phyloP scores from a whole-genome alignment of 371 early-diverging fungal species.

The Mortierella sp. region DNA sequence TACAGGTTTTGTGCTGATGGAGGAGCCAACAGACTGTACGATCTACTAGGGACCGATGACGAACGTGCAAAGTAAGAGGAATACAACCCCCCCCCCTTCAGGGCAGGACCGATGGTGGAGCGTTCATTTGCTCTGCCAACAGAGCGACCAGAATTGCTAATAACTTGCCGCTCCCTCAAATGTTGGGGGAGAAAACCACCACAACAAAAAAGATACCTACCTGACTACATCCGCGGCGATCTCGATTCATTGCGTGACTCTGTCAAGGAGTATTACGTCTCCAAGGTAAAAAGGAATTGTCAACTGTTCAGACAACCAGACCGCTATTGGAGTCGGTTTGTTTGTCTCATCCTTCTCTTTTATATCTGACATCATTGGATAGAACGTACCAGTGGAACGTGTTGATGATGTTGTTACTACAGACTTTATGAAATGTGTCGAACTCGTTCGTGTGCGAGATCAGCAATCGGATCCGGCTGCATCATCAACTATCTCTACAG shows the following conservation, averaged over 20 bases:
- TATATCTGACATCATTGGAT: background rate
- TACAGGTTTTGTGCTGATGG: conserved; percentile 88
- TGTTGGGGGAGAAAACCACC: too few species aligned
- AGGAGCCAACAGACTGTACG: conserved; percentile 88
- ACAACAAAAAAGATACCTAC: conserved; percentile 66
- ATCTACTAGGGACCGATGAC: conserved; percentile 63
- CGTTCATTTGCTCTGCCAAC: background rate
- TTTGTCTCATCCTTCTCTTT: background rate
- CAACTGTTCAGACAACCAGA: too few species aligned
- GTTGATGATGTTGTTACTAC: conserved; percentile 77
- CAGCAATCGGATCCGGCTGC: too few species aligned
- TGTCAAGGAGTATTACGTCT: conserved; percentile 73
- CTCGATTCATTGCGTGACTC: conserved; percentile 81
- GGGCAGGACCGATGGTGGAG: background rate
- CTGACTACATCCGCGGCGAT: conserved; percentile 87
- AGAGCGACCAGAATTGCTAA: too few species aligned
- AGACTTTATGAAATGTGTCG: conserved; percentile 89
- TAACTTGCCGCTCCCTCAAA: too few species aligned
- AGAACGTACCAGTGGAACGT: conserved; percentile 65
- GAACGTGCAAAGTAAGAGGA: conserved; percentile 57
- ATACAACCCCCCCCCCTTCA: too few species aligned
- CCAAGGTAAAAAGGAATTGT: conserved; percentile 44
- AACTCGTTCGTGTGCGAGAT: conserved; percentile 41
- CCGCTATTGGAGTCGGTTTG: too few species aligned
- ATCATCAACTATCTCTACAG: too few species aligned